A percentile compares a stretch with the other conserved stretches of the same genome.
These are phyloP conservation scores for Diaporthe sp. DNA, from an alignment of 2,329 filamentous ascomycete genomes.

Conservation along the genomic window DNA sequence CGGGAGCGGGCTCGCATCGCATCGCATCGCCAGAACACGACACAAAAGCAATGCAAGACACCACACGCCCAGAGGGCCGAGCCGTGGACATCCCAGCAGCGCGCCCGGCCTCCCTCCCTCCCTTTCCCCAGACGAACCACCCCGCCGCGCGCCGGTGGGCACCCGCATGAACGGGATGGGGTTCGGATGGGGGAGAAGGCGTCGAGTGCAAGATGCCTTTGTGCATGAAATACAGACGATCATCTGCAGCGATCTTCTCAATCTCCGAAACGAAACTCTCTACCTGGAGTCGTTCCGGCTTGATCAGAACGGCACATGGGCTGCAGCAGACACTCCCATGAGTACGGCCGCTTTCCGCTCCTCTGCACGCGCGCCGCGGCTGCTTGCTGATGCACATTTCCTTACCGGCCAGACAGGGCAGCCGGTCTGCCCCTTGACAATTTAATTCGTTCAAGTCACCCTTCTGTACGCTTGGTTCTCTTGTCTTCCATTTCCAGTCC, in stretches of 20 bases:
- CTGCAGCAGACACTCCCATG: not conserved
- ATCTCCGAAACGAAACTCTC: slow-evolving; percentile 3
- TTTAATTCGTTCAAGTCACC: not conserved
- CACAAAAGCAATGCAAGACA: slow-evolving; percentile 26
- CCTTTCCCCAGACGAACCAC: slow-evolving; percentile 23
- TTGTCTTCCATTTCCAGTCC: no score
- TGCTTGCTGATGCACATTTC: slow-evolving; percentile 15
- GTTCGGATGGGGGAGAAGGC: slow-evolving; percentile 7
- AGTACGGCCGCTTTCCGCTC: slow-evolving; percentile 28
- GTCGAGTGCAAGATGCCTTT: slow-evolving; percentile 10
- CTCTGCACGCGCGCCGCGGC: not conserved
- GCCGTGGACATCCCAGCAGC: slow-evolving; percentile 20
- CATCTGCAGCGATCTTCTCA: slow-evolving; percentile 1
- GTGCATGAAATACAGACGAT: slow-evolving; percentile 12
- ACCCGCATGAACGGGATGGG: slow-evolving; percentile 31
- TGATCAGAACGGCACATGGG: not conserved
- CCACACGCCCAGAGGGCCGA: slow-evolving; percentile 24
- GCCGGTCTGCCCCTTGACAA: not conserved
- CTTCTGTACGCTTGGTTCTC: not conserved
- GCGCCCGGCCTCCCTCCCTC: not conserved
- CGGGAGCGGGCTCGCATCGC: slow-evolving; percentile 7
- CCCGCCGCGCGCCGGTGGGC: slow-evolving; percentile 1
- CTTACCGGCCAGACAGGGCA: not conserved
- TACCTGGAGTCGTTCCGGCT: not conserved
- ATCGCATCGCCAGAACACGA: slow-evolving; percentile 3